Evolutionary conservation across 2,329 filamentous ascomycete genomes (phyloP), one percentile per base, ranked within the genome.

Genomic region (Beauveria varroae): DNA sequence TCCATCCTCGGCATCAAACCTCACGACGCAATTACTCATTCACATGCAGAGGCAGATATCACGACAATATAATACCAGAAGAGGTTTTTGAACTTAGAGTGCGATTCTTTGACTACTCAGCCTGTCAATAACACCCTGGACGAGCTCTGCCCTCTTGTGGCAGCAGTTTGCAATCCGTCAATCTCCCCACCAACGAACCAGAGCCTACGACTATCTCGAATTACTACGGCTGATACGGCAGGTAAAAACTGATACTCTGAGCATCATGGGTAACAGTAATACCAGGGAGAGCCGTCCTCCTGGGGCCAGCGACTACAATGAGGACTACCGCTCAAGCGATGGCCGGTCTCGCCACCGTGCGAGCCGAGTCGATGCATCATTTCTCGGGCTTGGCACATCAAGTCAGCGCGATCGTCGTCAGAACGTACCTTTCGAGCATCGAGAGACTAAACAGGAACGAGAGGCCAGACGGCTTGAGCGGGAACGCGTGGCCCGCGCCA

Each of bases 401-500:
- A 72, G 71, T 20, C 74, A 77, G 3, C 71, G 73, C 20, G 67
- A 76, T 69, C 67, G 76, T 67, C 65, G 75, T 66, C 65, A 70
- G 60, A 70, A 81, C 69, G 76, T 68, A 5, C 79, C 80, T 0
- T 81, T 82, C 62, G 81, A 84, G 65, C 87, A 91, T 62, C 85
- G 91, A 62, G 93, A 98, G 76, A 97, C 92, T 8, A 93, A 88
- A 71, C 90, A 93, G 67, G 95, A 98, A 75, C 85, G 91, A 47
- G 95, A 99, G 72, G 91, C 91, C 22, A 84, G 93, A 64, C 89
- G 88, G 64, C 77, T 91, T 60, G 93, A 97, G 73, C 89, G 86
- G 69, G 93, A 98, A 73, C 86, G 91, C 51, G 78, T 83, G 18
- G 81, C 84, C 43, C 82, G 95, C 62, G 76, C 88, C 49, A 91